These are phyloP conservation scores for Penicillium capsulatum DNA, from an alignment of 2,329 filamentous ascomycete genomes.

Conservation along the genomic window DNA sequence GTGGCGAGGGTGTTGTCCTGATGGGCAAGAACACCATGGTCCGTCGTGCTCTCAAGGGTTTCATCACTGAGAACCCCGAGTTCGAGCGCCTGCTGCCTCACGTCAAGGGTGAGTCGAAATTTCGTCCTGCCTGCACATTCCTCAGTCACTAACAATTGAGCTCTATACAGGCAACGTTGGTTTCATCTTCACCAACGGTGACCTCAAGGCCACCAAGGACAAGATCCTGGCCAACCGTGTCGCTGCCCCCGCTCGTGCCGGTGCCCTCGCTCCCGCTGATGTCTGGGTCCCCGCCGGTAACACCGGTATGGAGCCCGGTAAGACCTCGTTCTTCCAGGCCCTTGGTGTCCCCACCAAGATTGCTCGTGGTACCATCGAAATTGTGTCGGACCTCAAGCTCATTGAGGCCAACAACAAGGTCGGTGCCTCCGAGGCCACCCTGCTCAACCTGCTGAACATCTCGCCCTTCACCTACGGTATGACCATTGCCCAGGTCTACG, in stretches of 20 bases:
- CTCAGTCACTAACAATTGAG: slow-evolving; percentile 6
- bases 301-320: slow-evolving; percentile 99
- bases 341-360: slow-evolving; percentile 99
- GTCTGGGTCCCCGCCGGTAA: slow-evolving; percentile 96
- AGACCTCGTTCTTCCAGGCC: slow-evolving; percentile 99
- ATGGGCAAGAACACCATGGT: slow-evolving; percentile 99
- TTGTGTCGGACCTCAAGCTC: slow-evolving; percentile 95
- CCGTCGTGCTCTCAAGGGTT: slow-evolving; percentile 95
- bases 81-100: slow-evolving; percentile 96
- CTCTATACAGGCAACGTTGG: slow-evolving; percentile 73
- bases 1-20: slow-evolving; percentile 87
- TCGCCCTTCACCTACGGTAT: slow-evolving; percentile 99
- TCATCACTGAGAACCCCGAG: slow-evolving; percentile 84
- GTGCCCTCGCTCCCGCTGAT: slow-evolving; percentile 88
- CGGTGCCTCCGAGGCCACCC: slow-evolving; percentile 95
- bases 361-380: slow-evolving; percentile 99
- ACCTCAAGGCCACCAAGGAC: slow-evolving; percentile 87
- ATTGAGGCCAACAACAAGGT: slow-evolving; percentile 90
- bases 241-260: slow-evolving; percentile 93
- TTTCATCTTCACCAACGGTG: slow-evolving; percentile 98
- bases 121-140: not conserved
- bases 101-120: slow-evolving; percentile 63
- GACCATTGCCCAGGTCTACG: slow-evolving; percentile 93
- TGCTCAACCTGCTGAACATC: slow-evolving; percentile 99
- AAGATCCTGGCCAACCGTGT: slow-evolving; percentile 97